These are phyloP conservation scores for Bruguiera parviflora DNA, from an alignment of 345 rosid species.

Conservation along the genomic window DNA sequence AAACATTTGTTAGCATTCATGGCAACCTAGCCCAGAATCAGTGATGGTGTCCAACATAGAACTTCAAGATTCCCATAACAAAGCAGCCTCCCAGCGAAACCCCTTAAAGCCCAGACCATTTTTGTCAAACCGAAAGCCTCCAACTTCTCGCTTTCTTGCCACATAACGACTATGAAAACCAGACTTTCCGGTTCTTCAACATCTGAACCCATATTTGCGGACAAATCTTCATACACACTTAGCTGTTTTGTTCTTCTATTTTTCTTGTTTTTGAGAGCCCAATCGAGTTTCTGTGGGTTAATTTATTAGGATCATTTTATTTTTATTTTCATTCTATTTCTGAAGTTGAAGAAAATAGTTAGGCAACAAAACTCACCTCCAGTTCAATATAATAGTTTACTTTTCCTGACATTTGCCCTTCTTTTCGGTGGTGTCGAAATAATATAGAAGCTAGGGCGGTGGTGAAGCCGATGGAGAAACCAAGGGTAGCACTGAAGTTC, in stretches of 20 bases:
- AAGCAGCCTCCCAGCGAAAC: too few relatives aligned
- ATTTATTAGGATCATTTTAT: neutral
- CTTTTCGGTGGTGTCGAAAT: neutral
- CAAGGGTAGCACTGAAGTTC: conserved; percentile 72
- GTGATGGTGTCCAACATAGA: too few relatives aligned
- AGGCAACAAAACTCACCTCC: too few relatives aligned
- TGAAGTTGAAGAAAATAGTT: neutral
- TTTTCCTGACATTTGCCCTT: neutral
- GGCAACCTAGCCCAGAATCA: too few relatives aligned
- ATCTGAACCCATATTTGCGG: conserved; percentile 20
- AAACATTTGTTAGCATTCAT: too few relatives aligned
- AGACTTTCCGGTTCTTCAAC: conserved; percentile 28
- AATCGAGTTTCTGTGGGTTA: neutral
- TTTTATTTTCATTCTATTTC: neutral
- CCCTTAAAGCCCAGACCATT: conserved; percentile 12
- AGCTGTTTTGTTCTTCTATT: neutral
- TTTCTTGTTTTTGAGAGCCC: conserved; percentile 1
- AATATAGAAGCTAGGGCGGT: conserved; percentile 58
- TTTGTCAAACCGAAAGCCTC: conserved; percentile 17
- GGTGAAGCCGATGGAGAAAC: conserved; percentile 75
- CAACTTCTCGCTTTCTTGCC: neutral
- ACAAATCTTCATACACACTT: conserved; percentile 14
- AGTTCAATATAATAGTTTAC: neutral
- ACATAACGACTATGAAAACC: conserved; percentile 9
- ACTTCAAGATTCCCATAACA: too few relatives aligned